Evolutionary conservation across 2,329 filamentous ascomycete genomes (phyloP).

Genomic region (Pseudopyricularia javanii): DNA sequence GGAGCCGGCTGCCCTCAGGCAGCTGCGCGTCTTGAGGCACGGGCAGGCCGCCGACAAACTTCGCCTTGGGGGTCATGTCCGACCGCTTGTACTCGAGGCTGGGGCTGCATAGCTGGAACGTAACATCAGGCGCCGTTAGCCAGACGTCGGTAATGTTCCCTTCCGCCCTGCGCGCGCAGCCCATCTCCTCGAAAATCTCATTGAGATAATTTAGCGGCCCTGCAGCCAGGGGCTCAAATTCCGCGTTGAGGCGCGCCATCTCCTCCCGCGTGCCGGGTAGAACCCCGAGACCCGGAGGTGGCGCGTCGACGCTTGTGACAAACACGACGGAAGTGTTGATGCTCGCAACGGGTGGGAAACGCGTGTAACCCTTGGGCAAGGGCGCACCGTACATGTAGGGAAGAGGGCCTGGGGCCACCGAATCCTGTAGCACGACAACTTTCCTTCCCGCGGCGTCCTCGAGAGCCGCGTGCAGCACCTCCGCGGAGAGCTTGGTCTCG

Average conservation of each 20-base stretch:
- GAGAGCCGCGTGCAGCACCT: neutral
- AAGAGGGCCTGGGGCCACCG: neutral
- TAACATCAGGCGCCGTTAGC: slow-evolving; percentile 14
- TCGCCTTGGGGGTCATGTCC: slow-evolving; percentile 22
- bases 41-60: slow-evolving; percentile 28
- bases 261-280: slow-evolving; percentile 3
- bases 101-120: slow-evolving; percentile 23
- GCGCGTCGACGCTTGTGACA: slow-evolving; percentile 4
- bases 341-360: neutral
- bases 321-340: slow-evolving; percentile 2
- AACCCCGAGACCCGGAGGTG: slow-evolving; percentile 3
- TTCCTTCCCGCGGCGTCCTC: neutral
- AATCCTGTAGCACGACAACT: slow-evolving; percentile 4
- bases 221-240: neutral
- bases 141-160: neutral
- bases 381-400: slow-evolving; percentile 4
- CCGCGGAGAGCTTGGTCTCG: neutral
- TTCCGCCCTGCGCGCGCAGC: neutral
- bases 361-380: slow-evolving; percentile 3
- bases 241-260: slow-evolving; percentile 4
- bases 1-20: slow-evolving; percentile 14
- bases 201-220: neutral
- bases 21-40: slow-evolving; percentile 11
- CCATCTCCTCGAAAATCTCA: neutral
- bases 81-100: slow-evolving; percentile 24